phyloP scores from a whole-genome alignment of 257 asterid species.

The Gentiana dahurica region DNA sequence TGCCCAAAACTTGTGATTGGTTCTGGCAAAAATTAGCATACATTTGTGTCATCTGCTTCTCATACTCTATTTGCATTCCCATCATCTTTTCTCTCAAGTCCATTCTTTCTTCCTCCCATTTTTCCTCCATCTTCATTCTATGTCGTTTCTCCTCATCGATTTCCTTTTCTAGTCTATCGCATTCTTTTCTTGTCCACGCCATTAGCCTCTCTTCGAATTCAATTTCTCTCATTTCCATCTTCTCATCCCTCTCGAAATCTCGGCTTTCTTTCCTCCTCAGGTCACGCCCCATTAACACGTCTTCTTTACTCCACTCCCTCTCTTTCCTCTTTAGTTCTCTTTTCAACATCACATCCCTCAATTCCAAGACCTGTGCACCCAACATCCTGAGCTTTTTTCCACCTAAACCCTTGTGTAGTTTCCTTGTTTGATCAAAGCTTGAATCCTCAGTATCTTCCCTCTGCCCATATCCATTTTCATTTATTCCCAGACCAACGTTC shows the following conservation, averaged over 20 bases:
- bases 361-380: slow-evolving; percentile 51
- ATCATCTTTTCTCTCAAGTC: slow-evolving; percentile 87
- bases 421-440: slow-evolving; percentile 20
- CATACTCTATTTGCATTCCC: slow-evolving; percentile 77
- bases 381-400: slow-evolving; percentile 41
- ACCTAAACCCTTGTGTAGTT: slow-evolving; percentile 23
- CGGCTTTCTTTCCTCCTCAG: slow-evolving; percentile 25
- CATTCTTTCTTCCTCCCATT: slow-evolving; percentile 73
- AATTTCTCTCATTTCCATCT: slow-evolving; percentile 28
- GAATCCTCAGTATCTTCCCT: slow-evolving; percentile 27
- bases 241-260: slow-evolving; percentile 36
- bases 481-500: slow-evolving; percentile 12
- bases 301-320: slow-evolving; percentile 55
- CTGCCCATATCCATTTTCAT: slow-evolving; percentile 25
- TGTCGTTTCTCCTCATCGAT: slow-evolving; percentile 55
- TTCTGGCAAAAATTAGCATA: slow-evolving; percentile 87
- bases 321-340: slow-evolving; percentile 77
- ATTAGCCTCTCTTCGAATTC: slow-evolving; percentile 48
- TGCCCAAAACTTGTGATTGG: slow-evolving; percentile 71
- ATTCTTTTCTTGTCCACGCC: slow-evolving; percentile 45
- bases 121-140: slow-evolving; percentile 74
- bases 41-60: slow-evolving; percentile 92
- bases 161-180: slow-evolving; percentile 53
- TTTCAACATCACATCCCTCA: slow-evolving; percentile 47
- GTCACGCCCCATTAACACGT: slow-evolving; percentile 24